Percentiles rank a stretch among this genome's conserved stretches.
phyloP scores from a whole-genome alignment of 2,329 filamentous ascomycete genomes.

The Diaporthe nobilis region DNA sequence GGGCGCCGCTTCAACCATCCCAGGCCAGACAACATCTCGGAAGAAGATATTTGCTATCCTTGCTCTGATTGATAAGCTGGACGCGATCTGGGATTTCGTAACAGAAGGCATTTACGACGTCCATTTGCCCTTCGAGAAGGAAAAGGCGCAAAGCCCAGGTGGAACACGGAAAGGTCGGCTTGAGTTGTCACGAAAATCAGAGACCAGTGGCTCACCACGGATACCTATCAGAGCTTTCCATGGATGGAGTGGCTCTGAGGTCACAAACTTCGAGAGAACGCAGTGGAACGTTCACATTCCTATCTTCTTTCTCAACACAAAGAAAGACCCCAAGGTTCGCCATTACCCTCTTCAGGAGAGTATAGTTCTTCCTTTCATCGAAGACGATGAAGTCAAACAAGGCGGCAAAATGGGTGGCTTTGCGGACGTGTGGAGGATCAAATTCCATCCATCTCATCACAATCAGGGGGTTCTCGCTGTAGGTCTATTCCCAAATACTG shows the following conservation, averaged over 20 bases:
- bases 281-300: constrained; percentile 1
- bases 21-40: background rate
- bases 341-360: background rate
- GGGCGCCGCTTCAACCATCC: background rate
- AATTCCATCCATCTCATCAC: constrained; percentile 13
- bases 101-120: background rate
- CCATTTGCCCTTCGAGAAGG: constrained; percentile 5
- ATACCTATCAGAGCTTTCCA: background rate
- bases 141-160: background rate
- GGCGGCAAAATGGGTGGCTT: background rate
- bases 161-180: background rate
- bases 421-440: constrained; percentile 15
- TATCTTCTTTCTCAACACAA: constrained; percentile 4
- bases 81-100: background rate
- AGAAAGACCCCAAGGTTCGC: background rate
- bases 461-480: background rate
- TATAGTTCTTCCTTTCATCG: constrained; percentile 1
- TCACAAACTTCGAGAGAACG: background rate
- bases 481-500: background rate
- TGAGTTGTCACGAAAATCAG: background rate
- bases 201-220: background rate
- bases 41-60: constrained; percentile 22
- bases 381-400: constrained; percentile 17
- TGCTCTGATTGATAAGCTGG: background rate
- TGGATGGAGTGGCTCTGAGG: background rate